A percentile compares a stretch with the other conserved stretches of the same genome.
These are phyloP conservation scores for Mycosphaerella sp. DNA, from an alignment of 2,329 filamentous ascomycete species.

Conservation along the genomic window DNA sequence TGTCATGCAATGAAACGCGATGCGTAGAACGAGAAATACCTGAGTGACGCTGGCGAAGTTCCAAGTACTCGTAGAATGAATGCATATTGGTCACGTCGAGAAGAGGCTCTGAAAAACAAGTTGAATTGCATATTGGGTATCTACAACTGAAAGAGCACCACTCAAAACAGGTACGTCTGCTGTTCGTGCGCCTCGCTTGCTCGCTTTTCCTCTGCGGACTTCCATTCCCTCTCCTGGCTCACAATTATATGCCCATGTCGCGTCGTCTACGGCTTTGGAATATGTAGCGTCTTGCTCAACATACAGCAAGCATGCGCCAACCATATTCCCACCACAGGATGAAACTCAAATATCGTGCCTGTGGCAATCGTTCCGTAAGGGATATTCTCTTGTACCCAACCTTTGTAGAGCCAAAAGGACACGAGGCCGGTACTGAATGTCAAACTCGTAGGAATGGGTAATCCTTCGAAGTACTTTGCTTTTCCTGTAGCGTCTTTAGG, in stretches of 20 bases:
- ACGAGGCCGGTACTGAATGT: constrained; percentile 68
- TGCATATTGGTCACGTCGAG: too few relatives aligned
- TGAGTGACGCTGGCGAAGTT: too few relatives aligned
- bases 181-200: not conserved
- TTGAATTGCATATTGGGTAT: not conserved
- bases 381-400: constrained; percentile 72
- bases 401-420: constrained; percentile 79
- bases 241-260: not conserved
- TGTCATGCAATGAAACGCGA: too few relatives aligned
- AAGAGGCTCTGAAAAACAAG: not conserved
- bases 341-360: constrained; percentile 70
- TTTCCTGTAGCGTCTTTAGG: constrained; percentile 92
- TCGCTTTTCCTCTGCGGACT: not conserved
- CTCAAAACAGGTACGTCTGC: not conserved
- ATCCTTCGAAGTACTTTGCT: constrained; percentile 92
- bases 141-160: not conserved
- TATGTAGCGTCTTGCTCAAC: constrained; percentile 90
- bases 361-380: constrained; percentile 65
- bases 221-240: not conserved
- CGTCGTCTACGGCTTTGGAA: constrained; percentile 66
- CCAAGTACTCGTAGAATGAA: too few relatives aligned
- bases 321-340: constrained; percentile 76
- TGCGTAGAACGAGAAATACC: too few relatives aligned
- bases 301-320: constrained; percentile 86
- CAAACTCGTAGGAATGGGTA: constrained; percentile 87